phyloP scores from a whole-genome alignment of 495 filamentous ascomycete species.

The Hyphodiscus hymeniophilus region DNA sequence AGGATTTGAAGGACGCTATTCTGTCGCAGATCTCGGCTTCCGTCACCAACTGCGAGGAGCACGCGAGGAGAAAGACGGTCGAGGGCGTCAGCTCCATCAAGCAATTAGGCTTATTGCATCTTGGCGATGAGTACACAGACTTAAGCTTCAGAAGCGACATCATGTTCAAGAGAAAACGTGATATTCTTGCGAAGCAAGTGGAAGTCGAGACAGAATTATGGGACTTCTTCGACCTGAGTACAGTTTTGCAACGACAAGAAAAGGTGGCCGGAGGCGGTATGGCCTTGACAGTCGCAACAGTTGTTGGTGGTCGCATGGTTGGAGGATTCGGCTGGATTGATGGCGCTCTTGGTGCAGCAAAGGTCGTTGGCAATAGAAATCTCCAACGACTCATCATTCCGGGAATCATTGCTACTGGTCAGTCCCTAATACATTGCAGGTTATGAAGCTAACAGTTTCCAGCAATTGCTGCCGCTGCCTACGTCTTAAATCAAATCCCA shows the following conservation, averaged over 20 bases:
- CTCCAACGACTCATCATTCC: slow-evolving; percentile 75
- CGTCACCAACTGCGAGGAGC: slow-evolving; percentile 72
- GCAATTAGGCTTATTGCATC: slow-evolving; percentile 76
- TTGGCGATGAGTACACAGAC: slow-evolving; percentile 76
- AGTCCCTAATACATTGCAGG: slow-evolving; percentile 25
- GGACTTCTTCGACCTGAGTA: slow-evolving; percentile 87
- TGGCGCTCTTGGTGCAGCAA: slow-evolving; percentile 69
- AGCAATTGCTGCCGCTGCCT: slow-evolving; percentile 67
- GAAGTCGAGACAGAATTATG: slow-evolving; percentile 78
- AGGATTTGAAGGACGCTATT: slow-evolving; percentile 88
- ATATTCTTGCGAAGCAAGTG: slow-evolving; percentile 73
- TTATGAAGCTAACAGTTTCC: slow-evolving; percentile 30
- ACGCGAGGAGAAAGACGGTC: slow-evolving; percentile 70
- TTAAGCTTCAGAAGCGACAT: slow-evolving; percentile 79
- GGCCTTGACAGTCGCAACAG: slow-evolving; percentile 86
- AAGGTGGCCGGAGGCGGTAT: slow-evolving; percentile 87
- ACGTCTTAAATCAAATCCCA: slow-evolving; percentile 79
- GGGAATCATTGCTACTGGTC: slow-evolving; percentile 67
- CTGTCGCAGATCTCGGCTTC: slow-evolving; percentile 73
- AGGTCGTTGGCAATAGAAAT: slow-evolving; percentile 77
- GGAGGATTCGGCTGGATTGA: slow-evolving; percentile 86
- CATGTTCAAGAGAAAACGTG: slow-evolving; percentile 82
- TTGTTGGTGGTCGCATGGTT: slow-evolving; percentile 70
- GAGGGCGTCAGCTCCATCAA: slow-evolving; percentile 82
- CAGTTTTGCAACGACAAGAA: slow-evolving; percentile 82